Conservation (phyloP, 495 filamentous ascomycete species). For the Viridothelium virens region DNA sequence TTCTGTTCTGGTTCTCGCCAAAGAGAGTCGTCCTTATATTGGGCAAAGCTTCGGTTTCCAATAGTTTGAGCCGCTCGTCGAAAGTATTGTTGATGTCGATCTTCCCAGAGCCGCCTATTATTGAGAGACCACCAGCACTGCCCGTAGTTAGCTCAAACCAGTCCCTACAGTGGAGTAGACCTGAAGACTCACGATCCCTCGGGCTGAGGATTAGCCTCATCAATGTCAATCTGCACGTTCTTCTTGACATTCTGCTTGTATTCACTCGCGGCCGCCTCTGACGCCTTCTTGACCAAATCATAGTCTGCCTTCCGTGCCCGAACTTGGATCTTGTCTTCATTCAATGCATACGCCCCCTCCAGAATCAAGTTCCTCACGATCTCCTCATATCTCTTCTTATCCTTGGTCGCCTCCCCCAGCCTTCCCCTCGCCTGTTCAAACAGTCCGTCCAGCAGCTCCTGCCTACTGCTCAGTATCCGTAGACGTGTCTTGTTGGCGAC, state of each 20-base stretch:
- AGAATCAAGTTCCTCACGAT: slow-evolving; percentile 73
- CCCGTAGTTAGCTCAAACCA: slow-evolving; percentile 5
- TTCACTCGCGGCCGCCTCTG: slow-evolving; percentile 63
- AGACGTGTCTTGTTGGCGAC: slow-evolving; percentile 91
- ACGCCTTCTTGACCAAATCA: slow-evolving; percentile 62
- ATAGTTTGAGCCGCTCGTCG: slow-evolving; percentile 77
- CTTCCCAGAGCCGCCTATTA: slow-evolving; percentile 78
- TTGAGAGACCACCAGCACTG: slow-evolving; percentile 75
- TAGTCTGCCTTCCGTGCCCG: slow-evolving; percentile 73
- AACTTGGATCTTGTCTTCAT: slow-evolving; percentile 66
- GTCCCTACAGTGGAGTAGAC: not conserved
- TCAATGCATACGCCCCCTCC: slow-evolving; percentile 81
- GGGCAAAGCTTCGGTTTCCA: slow-evolving; percentile 77
- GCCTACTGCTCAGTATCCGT: slow-evolving; percentile 72
- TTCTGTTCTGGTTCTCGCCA: slow-evolving; percentile 85
- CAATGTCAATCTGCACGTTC: slow-evolving; percentile 60
- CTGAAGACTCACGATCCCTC: slow-evolving; percentile 69
- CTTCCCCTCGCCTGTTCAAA: slow-evolving; percentile 69
- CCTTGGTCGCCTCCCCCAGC: slow-evolving; percentile 46
- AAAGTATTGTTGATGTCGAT: slow-evolving; percentile 99
- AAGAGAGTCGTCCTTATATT: slow-evolving; percentile 78
- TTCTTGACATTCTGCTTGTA: slow-evolving; percentile 61
- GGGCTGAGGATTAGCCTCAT: slow-evolving; percentile 70
- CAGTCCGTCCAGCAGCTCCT: slow-evolving; percentile 85
- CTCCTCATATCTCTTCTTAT: slow-evolving; percentile 60